Evolutionary conservation across 169 alveolate genomes (phyloP).

Genomic region (Miamiensis avidus): DNA sequence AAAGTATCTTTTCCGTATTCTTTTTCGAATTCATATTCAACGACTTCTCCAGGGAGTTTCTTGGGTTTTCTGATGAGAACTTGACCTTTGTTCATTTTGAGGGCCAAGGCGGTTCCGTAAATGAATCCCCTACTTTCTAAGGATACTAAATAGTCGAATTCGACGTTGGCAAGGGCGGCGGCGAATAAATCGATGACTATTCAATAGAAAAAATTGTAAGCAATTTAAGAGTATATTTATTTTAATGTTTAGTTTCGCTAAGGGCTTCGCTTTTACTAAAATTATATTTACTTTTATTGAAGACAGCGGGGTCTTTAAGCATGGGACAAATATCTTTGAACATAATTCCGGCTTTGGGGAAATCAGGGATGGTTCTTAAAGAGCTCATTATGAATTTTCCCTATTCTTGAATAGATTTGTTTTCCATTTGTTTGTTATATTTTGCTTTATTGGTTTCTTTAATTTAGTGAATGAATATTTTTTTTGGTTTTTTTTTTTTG

Average conservation of each 20-base stretch:
- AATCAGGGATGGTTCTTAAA: constrained; percentile 33
- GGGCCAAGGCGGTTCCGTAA: constrained; percentile 55
- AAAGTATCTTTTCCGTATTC: constrained; percentile 60
- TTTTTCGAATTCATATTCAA: constrained; percentile 29
- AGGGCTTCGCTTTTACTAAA: background rate
- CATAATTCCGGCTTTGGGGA: constrained; percentile 53
- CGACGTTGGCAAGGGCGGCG: constrained; percentile 23
- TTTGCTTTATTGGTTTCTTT: background rate
- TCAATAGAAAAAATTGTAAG: background rate
- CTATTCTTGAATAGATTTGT: background rate
- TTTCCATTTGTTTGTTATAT: background rate
- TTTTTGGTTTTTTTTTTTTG: too few species aligned
- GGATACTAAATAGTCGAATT: constrained; percentile 54
- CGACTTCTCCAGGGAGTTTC: constrained; percentile 64
- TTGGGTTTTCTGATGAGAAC: constrained; percentile 64
- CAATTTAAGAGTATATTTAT: background rate
- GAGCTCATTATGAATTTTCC: background rate
- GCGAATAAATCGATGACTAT: constrained; percentile 24
- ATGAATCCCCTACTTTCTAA: constrained; percentile 75
- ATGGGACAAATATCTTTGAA: constrained; percentile 55
- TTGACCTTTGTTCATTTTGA: constrained; percentile 49
- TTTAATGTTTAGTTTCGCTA: background rate
- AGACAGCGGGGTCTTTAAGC: constrained; percentile 28
- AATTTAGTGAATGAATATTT: too few species aligned
- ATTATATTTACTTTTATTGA: background rate